Evolutionary conservation across 202 grass and related monocot species (phyloP).

Genomic region (Sporobolus alterniflorus): DNA sequence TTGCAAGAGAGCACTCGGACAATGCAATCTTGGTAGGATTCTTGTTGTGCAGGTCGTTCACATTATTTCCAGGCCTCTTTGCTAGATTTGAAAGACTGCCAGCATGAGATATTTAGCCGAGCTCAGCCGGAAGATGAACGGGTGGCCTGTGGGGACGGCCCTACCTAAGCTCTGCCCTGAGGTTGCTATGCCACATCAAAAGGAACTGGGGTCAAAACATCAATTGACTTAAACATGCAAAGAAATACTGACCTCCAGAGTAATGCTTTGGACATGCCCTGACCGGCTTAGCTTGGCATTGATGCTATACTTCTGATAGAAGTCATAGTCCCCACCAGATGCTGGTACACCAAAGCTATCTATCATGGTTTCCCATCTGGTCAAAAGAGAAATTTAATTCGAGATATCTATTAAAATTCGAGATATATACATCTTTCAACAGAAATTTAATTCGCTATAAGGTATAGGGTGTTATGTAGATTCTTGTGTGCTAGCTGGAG

Average conservation of each 20-base stretch:
- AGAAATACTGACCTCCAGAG: slow-evolving; percentile 72
- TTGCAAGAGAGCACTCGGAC: slow-evolving; percentile 52
- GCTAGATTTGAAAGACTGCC: too few relatives aligned
- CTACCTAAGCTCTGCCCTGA: too few relatives aligned
- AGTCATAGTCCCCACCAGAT: slow-evolving; percentile 70
- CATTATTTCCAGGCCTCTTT: slow-evolving; percentile 65
- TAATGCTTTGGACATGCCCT: slow-evolving; percentile 72
- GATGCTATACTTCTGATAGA: slow-evolving; percentile 81
- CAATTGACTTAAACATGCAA: slow-evolving; percentile 16
- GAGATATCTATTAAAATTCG: not conserved
- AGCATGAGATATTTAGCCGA: too few relatives aligned
- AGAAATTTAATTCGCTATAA: slow-evolving; percentile 1
- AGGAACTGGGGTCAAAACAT: too few relatives aligned
- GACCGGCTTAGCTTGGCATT: slow-evolving; percentile 62
- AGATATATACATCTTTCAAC: not conserved
- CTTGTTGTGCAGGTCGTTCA: slow-evolving; percentile 66
- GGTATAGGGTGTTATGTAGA: not conserved
- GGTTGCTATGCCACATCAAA: too few relatives aligned
- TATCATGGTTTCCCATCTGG: slow-evolving; percentile 98
- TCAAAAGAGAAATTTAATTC: not conserved
- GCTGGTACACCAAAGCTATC: slow-evolving; percentile 79
- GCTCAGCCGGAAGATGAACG: too few relatives aligned
- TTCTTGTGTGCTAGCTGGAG: not conserved
- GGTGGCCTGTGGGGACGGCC: too few relatives aligned
- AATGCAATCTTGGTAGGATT: slow-evolving; percentile 77